Evolutionary conservation across 805 yeast species (phyloP).

Genomic region (Yamadazyma kitorensis): DNA sequence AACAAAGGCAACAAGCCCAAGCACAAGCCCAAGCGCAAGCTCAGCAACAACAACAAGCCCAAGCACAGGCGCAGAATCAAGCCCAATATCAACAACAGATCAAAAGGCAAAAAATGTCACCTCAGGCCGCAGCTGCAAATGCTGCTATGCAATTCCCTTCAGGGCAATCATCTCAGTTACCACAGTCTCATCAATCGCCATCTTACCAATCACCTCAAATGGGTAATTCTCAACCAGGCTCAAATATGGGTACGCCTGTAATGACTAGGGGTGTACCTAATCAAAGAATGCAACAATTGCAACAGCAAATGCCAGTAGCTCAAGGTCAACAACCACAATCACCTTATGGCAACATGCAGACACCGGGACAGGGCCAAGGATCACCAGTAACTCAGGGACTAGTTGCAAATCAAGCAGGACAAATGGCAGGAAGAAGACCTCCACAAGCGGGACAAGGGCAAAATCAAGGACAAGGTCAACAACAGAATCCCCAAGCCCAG

Average conservation of each 20-base stretch:
- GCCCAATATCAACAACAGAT: conserved; percentile 11
- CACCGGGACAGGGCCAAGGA: too few relatives aligned
- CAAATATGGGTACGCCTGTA: conserved; percentile 16
- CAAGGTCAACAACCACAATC: conserved; percentile 7
- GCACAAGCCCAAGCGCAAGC: conserved; percentile 13
- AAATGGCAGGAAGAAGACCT: too few relatives aligned
- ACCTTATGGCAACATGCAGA: not conserved
- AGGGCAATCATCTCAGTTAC: conserved; percentile 16
- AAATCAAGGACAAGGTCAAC: too few relatives aligned
- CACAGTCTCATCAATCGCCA: conserved; percentile 7
- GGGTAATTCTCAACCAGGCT: conserved; percentile 13
- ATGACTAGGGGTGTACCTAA: conserved; percentile 15
- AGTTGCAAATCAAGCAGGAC: too few relatives aligned
- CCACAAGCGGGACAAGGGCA: too few relatives aligned
- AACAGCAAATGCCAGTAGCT: conserved; percentile 14
- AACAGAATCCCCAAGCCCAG: conserved; percentile 21
- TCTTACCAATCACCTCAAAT: conserved; percentile 13
- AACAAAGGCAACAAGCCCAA: conserved; percentile 15
- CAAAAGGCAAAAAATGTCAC: conserved; percentile 13
- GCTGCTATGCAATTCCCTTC: too few relatives aligned
- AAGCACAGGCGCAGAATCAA: conserved; percentile 13
- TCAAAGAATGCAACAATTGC: conserved; percentile 16
- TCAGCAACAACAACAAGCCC: conserved; percentile 12
- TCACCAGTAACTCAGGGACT: conserved; percentile 5
- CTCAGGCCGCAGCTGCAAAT: too few relatives aligned